Base-by-base conservation (phyloP, 495 filamentous ascomycete genomes). In the Penicillium antarcticum region DNA sequence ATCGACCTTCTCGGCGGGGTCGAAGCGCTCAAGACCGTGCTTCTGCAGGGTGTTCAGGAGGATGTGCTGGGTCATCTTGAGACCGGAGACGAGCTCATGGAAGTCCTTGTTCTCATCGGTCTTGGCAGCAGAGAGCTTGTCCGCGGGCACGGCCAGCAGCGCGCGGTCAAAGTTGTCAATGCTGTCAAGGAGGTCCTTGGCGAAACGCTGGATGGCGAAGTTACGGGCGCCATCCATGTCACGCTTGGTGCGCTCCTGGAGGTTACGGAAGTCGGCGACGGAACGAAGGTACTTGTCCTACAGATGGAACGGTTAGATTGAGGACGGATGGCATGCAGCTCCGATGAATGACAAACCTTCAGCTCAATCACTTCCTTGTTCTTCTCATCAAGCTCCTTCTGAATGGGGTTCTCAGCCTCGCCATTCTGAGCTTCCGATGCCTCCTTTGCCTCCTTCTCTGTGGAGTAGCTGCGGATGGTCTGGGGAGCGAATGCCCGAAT, bases 101-200 rank as follows among this genome's bases (percentile, higher is more conserved):
- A 98, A 81, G 48, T 91, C 89, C 65, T 84, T 76, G 62, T 81
- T 73, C 33, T 52, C 56, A 29, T 75, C 73, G 18, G 61, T 56
- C 35, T 70, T 66, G 11, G 70, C 38, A 35, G 79, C 60, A 16
- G 67, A 71, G 54, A 95, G 79, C 69, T 86, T 86, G 21, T 88
- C 86, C 37, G 79, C 62, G 36, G 90, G 85, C 45, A 97, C 94
- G 48, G 83, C 87, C 42, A 75, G 58, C 34, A 98, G 80, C 41
- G 94, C 94, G 53, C 91, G 89, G 71, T 98, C 94, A 44, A 98
- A 84, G 79, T 97, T 98, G 77, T 98, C 94, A 67, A 98, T 84
- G 62, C 79, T 85, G 60, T 97, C 94, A 45, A 98, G 80, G 35
- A 98, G 85, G 72, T 98, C 94, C 66, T 87, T 85, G 63, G 92